Base-by-base conservation (phyloP, 805 yeast genomes). In the Kodamaea jinghongensis region DNA sequence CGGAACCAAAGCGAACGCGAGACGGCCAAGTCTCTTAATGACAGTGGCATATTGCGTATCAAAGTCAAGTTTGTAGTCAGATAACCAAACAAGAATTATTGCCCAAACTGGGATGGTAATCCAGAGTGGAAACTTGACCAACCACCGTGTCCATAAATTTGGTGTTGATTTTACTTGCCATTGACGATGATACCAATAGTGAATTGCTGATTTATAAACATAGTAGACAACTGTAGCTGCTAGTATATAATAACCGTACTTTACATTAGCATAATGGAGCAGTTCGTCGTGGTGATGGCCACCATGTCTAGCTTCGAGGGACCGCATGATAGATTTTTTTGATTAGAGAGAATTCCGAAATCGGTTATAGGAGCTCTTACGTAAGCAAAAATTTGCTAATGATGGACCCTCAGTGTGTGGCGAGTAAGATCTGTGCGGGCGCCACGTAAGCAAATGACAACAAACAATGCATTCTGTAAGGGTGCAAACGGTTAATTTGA, bases 11-110 rank as follows among this genome's bases (percentile, higher is more conserved):
- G 73, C 71, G 50, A 77, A 82, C 1, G 81, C 64, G 7, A 84
- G 45, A 38, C 91, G 65, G 2, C 90, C 95, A 25, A 74, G 49
- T 35, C 91, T 63, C 52, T 81, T 83, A 23, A 62, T 73, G 49
- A 65, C 65, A 4, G 60, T 67, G 27, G 53, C 54, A 40, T 66
- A 55, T 17, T 63, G 42, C 9, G 36, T 22, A 26, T 38, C 29
- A 13, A 38, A 38, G 23, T 60, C 37, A 52, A 68, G 46, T 54
- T 71, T 58, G 56, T 64, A 39, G 56, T 62, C 31, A 51, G 58
- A 31, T 2, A 75, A 40, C 0, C 54, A 49, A 11, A 59, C 17
- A 1, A 70, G 35, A 2, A 71, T 31, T 6, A 56, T 33, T 2
- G 49, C 20, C 71, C 77, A 75, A 1, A 58, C 14, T 0, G 55